Percentiles rank a stretch among this genome's conserved stretches.
Conservation (phyloP, 495 filamentous ascomycete species). For the Pseudomonodictys pantanalensis region DNA sequence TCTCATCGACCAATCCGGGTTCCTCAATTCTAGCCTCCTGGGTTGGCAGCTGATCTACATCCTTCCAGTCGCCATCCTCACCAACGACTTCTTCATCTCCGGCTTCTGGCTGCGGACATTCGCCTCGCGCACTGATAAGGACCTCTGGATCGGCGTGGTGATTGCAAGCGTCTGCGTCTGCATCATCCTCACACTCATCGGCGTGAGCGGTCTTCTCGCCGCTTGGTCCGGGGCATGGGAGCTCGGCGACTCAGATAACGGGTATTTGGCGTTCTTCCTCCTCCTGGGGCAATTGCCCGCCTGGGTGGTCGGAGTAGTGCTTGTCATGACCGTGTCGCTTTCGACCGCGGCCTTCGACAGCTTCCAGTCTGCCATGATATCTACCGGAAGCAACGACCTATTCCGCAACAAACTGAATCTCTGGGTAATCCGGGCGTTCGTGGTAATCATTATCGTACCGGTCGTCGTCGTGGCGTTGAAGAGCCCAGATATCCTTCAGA, state of each 20-base stretch:
- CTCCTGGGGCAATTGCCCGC: slow-evolving; percentile 64
- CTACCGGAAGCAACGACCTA: slow-evolving; percentile 70
- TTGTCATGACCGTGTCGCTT: slow-evolving; percentile 71
- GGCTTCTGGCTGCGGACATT: slow-evolving; percentile 81
- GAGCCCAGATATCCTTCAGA: slow-evolving; percentile 67
- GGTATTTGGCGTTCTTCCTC: slow-evolving; percentile 69
- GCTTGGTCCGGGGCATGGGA: slow-evolving; percentile 64
- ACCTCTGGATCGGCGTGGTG: slow-evolving; percentile 67
- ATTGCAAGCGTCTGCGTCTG: slow-evolving; percentile 60
- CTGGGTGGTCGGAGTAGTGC: slow-evolving; percentile 72
- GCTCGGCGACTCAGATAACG: slow-evolving; percentile 50
- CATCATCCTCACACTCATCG: slow-evolving; percentile 63
- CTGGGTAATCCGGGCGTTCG: slow-evolving; percentile 62
- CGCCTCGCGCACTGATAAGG: slow-evolving; percentile 69
- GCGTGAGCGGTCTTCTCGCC: slow-evolving; percentile 65
- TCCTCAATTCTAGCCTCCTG: slow-evolving; percentile 58
- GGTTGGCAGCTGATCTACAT: slow-evolving; percentile 80
- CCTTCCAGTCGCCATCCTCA: slow-evolving; percentile 68
- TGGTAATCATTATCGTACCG: slow-evolving; percentile 66
- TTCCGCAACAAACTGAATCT: slow-evolving; percentile 72
- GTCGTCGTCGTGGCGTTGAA: slow-evolving; percentile 67
- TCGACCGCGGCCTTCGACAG: slow-evolving; percentile 72
- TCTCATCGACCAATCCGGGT: slow-evolving; percentile 59
- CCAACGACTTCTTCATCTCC: slow-evolving; percentile 76
- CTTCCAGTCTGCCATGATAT: slow-evolving; percentile 74